These are phyloP conservation scores for Athelia psychrophila DNA, from an alignment of 1,284 basidiomycete species.

Conservation along the genomic window DNA sequence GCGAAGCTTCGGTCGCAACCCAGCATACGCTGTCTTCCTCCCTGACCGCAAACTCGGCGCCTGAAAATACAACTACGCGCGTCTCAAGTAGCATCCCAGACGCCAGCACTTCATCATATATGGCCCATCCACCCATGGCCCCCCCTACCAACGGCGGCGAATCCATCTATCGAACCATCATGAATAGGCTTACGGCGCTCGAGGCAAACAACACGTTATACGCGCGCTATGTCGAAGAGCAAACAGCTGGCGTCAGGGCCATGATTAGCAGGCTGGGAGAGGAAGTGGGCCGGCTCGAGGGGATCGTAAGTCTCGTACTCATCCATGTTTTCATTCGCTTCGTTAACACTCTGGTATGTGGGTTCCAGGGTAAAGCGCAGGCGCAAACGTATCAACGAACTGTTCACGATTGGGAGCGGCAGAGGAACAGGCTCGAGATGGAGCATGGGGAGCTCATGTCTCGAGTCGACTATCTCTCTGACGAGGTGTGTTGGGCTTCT, in stretches of 20 bases:
- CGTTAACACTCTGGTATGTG: conserved; percentile 5
- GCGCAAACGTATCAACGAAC: conserved; percentile 63
- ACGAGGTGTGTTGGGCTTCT: conserved; percentile 53
- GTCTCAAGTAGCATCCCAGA: no score
- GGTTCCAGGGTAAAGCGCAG: conserved; percentile 59
- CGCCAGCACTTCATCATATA: not conserved
- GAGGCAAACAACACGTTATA: conserved; percentile 90
- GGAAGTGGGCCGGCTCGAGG: conserved; percentile 77
- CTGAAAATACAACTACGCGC: no score
- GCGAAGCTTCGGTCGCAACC: conserved; percentile 3
- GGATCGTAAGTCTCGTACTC: conserved; percentile 53
- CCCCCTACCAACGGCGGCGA: conserved; percentile 62
- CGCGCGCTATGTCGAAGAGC: conserved; percentile 88
- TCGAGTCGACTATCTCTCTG: conserved; percentile 67
- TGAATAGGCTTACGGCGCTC: conserved; percentile 85
- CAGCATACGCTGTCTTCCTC: conserved; percentile 5
- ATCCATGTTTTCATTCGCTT: conserved; percentile 1
- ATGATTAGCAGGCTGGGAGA: conserved; percentile 78
- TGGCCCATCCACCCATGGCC: conserved; percentile 17
- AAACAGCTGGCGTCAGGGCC: conserved; percentile 75
- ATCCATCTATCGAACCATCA: conserved; percentile 95
- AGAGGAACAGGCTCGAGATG: conserved; percentile 62
- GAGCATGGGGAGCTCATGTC: conserved; percentile 67
- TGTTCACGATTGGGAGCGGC: conserved; percentile 68
- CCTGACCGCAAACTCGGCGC: not conserved